phyloP scores from a whole-genome alignment of 495 filamentous ascomycete species.

The Neurospora sp. region DNA sequence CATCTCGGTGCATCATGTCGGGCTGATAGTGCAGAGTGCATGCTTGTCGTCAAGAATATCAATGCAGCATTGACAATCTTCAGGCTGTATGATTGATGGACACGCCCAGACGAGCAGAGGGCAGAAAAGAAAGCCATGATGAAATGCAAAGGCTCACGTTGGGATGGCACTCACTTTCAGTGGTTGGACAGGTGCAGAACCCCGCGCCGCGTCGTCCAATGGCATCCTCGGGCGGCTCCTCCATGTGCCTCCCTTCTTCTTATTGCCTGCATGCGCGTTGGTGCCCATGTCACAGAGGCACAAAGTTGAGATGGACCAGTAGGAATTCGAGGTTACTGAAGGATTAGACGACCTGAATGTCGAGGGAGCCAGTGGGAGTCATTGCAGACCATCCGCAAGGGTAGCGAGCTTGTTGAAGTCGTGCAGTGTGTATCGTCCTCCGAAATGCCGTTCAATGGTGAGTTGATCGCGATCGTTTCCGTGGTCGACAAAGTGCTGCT shows the following conservation, averaged over 20 bases:
- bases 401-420: background rate
- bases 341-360: background rate
- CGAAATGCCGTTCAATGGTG: background rate
- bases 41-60: background rate
- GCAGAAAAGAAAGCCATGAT: background rate
- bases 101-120: background rate
- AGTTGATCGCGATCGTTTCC: background rate
- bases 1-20: background rate
- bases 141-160: background rate
- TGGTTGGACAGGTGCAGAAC: background rate
- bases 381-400: background rate
- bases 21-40: background rate
- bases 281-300: background rate
- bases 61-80: background rate
- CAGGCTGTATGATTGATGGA: background rate
- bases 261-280: background rate
- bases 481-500: background rate
- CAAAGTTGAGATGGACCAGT: background rate
- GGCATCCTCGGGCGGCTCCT: background rate
- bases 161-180: background rate
- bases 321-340: background rate
- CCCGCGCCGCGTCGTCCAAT: background rate
- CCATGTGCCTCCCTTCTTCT: background rate
- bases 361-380: background rate
- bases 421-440: no score